phyloP scores from a whole-genome alignment of 176 grass and related monocot species.

The Cymbopogon citratus region DNA sequence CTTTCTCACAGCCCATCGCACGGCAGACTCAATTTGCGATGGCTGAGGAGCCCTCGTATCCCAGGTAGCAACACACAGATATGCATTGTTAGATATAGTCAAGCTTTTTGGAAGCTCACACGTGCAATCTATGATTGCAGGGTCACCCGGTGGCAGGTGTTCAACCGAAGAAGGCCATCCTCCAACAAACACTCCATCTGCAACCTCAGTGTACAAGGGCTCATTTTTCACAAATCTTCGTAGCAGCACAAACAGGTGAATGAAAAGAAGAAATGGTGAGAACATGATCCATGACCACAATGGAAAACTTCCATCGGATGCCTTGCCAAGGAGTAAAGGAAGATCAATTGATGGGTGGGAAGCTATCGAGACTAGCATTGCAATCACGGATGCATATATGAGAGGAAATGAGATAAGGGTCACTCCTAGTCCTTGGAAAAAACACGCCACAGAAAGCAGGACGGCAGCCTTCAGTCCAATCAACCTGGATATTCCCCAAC shows the following conservation, averaged over 20 bases:
- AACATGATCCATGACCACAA: slow-evolving; percentile 86
- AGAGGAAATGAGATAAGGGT: slow-evolving; percentile 47
- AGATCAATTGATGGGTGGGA: slow-evolving; percentile 74
- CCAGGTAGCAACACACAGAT: slow-evolving; percentile 79
- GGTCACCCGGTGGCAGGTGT: slow-evolving; percentile 62
- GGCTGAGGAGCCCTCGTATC: slow-evolving; percentile 78
- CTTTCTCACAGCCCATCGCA: slow-evolving; percentile 70
- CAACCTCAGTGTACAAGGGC: slow-evolving; percentile 69
- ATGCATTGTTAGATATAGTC: slow-evolving; percentile 45
- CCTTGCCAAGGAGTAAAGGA: slow-evolving; percentile 79
- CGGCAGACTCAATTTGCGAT: slow-evolving; percentile 66
- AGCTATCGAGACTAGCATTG: slow-evolving; percentile 58
- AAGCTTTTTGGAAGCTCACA: slow-evolving; percentile 79
- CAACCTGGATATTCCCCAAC: slow-evolving; percentile 77
- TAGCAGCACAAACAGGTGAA: slow-evolving; percentile 59
- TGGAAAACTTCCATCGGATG: slow-evolving; percentile 57
- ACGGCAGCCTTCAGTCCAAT: slow-evolving; percentile 59
- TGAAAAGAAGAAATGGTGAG: slow-evolving; percentile 62
- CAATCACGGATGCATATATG: slow-evolving; percentile 51
- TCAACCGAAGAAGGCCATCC: slow-evolving; percentile 82
- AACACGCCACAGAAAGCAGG: slow-evolving; percentile 39
- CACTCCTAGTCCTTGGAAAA: slow-evolving; percentile 42
- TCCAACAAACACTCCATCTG: slow-evolving; percentile 75
- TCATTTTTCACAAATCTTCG: slow-evolving; percentile 70
- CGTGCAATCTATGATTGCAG: slow-evolving; percentile 84